These are phyloP conservation scores for Yamadazyma atlantica DNA, from an alignment of 1,139 yeast genomes.

Conservation along the genomic window DNA sequence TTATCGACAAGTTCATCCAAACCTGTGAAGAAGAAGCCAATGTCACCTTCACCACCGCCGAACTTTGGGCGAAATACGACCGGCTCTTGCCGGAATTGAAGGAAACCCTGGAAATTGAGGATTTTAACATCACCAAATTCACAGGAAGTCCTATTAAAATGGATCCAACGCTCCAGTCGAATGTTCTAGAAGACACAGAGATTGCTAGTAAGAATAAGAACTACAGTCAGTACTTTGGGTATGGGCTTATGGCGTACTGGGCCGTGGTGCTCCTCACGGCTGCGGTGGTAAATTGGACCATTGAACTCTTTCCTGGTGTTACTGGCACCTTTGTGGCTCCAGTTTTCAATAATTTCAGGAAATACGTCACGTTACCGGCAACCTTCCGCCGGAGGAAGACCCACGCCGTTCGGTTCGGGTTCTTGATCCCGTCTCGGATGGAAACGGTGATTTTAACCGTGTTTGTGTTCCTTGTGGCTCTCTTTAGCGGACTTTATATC, in stretches of 20 bases:
- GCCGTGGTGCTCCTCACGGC: constrained; percentile 41
- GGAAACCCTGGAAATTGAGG: constrained; percentile 9
- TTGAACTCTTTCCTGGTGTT: constrained; percentile 27
- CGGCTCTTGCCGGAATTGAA: constrained; percentile 7
- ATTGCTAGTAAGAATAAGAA: constrained; percentile 10
- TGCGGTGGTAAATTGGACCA: constrained; percentile 46
- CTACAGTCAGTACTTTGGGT: constrained; percentile 46
- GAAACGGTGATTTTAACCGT: constrained; percentile 30
- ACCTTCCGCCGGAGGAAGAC: constrained; percentile 24
- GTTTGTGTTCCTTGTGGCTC: constrained; percentile 46
- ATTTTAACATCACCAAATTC: constrained; percentile 11
- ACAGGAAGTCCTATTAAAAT: constrained; percentile 13
- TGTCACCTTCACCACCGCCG: constrained; percentile 5
- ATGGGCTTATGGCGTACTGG: constrained; percentile 51
- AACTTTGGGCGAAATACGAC: constrained; percentile 14
- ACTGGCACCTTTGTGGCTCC: constrained; percentile 25
- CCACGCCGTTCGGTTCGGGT: constrained; percentile 19
- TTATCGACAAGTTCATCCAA: constrained; percentile 14
- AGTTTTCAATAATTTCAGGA: constrained; percentile 28
- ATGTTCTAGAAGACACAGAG: constrained; percentile 4
- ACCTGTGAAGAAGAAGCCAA: constrained; percentile 12
- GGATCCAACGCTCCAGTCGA: constrained; percentile 8
- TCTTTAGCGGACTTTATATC: constrained; percentile 30
- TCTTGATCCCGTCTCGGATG: constrained; percentile 29
- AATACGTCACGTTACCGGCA: constrained; percentile 33